Evolutionary conservation across 139 green algal genomes (phyloP), one percentile per base, ranked within the genome.

Genomic region (Dunaliella primolecta): DNA sequence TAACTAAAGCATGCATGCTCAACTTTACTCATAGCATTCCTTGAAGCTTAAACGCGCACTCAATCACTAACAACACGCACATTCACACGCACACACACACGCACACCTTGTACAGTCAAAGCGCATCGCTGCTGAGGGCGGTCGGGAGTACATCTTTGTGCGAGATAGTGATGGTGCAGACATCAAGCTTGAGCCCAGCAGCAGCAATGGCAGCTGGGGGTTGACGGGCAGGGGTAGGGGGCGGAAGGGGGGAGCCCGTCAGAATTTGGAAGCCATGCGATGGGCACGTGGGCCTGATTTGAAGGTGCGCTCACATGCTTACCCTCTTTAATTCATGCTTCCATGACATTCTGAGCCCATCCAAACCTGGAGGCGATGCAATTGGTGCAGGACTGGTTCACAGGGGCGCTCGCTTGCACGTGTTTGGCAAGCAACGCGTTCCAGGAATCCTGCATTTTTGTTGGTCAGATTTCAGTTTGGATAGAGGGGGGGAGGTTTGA

Each of bases 71-170:
- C 30, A n/a, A 33, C 30, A 33, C 72, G 11, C 29, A 36, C 29
- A 32, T 20, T 32, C 72, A 78, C 72, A 32, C 30, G 21, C 72
- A 78, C 72, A 36, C 29, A 78, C 29, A 33, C 72, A 78, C 72
- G 21, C 30, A 32, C 30, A 78, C 72, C 72, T 78, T 37, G 2
- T 64, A 15, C 46, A 64, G 46, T 64, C 46, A 7, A 78, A 75
- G n/a, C 84, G 80, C 71, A 92, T 96, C 56, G 93, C 93, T 30
- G 86, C 85, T 0, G 92, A 97, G 79, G 81, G 81, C 1, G 87
- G 80, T 0, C 88, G 90, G n/a, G 91, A 97, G 85, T 97, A 93
- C 80, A 89, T 97, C 20, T 86, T 97, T 86, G 71, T 31, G 76
- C 38, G 70, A 21, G 36, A 24, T n/a, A 30, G 25, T 1, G 29